These are phyloP conservation scores for Kodamaea lidongshanica DNA, from an alignment of 805 yeast species.

Conservation along the genomic window DNA sequence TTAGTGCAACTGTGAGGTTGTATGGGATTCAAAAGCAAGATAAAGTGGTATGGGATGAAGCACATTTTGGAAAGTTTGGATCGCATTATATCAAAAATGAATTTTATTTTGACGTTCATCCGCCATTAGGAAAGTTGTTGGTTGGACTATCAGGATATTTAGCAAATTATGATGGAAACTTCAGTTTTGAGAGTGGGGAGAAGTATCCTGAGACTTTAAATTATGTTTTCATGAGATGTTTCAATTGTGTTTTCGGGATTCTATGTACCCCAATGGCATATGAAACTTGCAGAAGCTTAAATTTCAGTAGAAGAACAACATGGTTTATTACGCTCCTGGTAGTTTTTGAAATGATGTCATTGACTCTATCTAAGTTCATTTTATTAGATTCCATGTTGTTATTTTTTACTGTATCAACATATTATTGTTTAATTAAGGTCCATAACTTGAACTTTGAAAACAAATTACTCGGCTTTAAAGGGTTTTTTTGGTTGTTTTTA, in stretches of 20 bases:
- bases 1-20: slow-evolving; percentile 40
- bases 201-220: slow-evolving; percentile 57
- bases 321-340: slow-evolving; percentile 60
- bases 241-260: slow-evolving; percentile 64
- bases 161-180: slow-evolving; percentile 80
- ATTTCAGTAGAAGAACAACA: slow-evolving; percentile 31
- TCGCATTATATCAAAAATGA: slow-evolving; percentile 73
- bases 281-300: slow-evolving; percentile 31
- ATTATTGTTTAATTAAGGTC: slow-evolving; percentile 36
- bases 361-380: slow-evolving; percentile 68
- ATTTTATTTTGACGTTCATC: slow-evolving; percentile 82
- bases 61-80: slow-evolving; percentile 85
- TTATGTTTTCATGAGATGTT: slow-evolving; percentile 60
- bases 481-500: slow-evolving; percentile 50
- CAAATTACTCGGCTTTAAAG: slow-evolving; percentile 32
- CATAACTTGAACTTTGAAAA: slow-evolving; percentile 40
- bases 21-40: slow-evolving; percentile 51
- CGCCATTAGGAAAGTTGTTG: slow-evolving; percentile 78
- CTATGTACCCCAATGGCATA: slow-evolving; percentile 67
- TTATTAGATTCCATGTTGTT: slow-evolving; percentile 70
- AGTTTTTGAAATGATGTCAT: slow-evolving; percentile 60
- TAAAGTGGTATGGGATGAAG: slow-evolving; percentile 83
- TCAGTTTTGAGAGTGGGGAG: slow-evolving; percentile 64
- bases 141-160: slow-evolving; percentile 72
- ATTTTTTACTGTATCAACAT: slow-evolving; percentile 56